phyloP scores from a whole-genome alignment of 352 stramenopile genomes.

The Pythium apleroticum region DNA sequence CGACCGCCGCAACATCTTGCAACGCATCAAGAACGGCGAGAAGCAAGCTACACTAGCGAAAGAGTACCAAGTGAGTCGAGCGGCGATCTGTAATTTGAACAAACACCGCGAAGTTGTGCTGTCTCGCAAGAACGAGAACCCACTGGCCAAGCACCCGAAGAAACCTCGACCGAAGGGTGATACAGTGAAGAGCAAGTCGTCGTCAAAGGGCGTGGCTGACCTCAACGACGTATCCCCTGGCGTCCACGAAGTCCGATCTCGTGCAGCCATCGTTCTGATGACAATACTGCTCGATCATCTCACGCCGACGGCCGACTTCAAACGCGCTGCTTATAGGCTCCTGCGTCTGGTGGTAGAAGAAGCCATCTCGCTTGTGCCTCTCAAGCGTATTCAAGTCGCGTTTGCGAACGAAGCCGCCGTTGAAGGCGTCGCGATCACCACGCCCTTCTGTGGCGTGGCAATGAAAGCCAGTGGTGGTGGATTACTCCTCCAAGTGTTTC shows the following conservation, averaged over 20 bases:
- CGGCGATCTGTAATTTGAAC: conserved; percentile 59
- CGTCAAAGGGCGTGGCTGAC: not conserved
- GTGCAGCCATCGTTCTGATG: not conserved
- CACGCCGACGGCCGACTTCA: conserved; percentile 4
- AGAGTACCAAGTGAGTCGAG: conserved; percentile 57
- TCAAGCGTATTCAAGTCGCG: not conserved
- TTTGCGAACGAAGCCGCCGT: not conserved
- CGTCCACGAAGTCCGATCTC: conserved; percentile 3
- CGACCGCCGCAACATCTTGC: conserved; percentile 51
- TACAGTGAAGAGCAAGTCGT: not conserved
- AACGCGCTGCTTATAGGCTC: not conserved
- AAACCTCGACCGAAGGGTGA: conserved; percentile 31
- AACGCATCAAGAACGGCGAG: conserved; percentile 45
- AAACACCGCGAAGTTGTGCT: conserved; percentile 57
- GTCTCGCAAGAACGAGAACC: conserved; percentile 43
- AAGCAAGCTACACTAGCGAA: conserved; percentile 57
- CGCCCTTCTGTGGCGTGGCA: conserved; percentile 8
- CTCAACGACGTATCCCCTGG: not conserved
- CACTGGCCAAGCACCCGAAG: conserved; percentile 55
- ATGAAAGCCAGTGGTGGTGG: conserved; percentile 9
- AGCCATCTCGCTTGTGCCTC: conserved; percentile 1
- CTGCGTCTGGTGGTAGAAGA: conserved; percentile 23
- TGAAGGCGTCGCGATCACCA: conserved; percentile 7
- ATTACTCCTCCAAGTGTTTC: conserved; percentile 19
- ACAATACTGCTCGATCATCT: not conserved